phyloP scores from a whole-genome alignment of 2,329 filamentous ascomycete genomes.

The Colletotrichum spinosum region DNA sequence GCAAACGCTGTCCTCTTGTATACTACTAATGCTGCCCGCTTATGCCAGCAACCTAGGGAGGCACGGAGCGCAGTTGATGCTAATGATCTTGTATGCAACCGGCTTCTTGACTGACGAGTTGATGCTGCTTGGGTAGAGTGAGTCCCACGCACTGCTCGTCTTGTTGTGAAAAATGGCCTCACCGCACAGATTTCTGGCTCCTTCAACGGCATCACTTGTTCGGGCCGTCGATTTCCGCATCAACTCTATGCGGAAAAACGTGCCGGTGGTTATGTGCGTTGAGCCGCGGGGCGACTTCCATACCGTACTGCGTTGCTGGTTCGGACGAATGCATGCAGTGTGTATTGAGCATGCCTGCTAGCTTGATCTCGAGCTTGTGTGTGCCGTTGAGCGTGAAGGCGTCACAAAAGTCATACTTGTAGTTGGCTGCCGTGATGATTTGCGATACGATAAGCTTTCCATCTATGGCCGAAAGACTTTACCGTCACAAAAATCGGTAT shows the following conservation, averaged over 20 bases:
- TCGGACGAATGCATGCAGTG: constrained; percentile 53
- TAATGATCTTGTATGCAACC: constrained; percentile 33
- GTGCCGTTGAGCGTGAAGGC: constrained; percentile 69
- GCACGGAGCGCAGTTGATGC: constrained; percentile 12
- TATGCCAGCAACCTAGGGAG: constrained; percentile 14
- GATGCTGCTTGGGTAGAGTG: constrained; percentile 63
- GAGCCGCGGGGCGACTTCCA: constrained; percentile 62
- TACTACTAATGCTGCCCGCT: constrained; percentile 23
- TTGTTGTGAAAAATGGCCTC: constrained; percentile 55
- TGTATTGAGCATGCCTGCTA: constrained; percentile 60
- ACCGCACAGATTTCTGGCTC: constrained; percentile 79
- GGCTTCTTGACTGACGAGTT: constrained; percentile 60
- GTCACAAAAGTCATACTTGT: constrained; percentile 72
- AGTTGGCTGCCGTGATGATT: constrained; percentile 81
- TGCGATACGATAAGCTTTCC: constrained; percentile 79
- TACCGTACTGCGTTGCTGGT: constrained; percentile 55
- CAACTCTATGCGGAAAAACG: constrained; percentile 60
- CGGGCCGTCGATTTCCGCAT: constrained; percentile 50
- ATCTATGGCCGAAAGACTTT: constrained; percentile 77
- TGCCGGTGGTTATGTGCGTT: constrained; percentile 69
- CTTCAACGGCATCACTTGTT: constrained; percentile 76
- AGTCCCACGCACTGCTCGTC: constrained; percentile 37
- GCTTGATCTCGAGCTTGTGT: constrained; percentile 69
- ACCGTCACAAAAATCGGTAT: constrained; percentile 80
- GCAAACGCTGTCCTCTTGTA: constrained; percentile 24